phyloP scores from a whole-genome alignment of 805 yeast genomes.

The Teunomyces atbi region DNA sequence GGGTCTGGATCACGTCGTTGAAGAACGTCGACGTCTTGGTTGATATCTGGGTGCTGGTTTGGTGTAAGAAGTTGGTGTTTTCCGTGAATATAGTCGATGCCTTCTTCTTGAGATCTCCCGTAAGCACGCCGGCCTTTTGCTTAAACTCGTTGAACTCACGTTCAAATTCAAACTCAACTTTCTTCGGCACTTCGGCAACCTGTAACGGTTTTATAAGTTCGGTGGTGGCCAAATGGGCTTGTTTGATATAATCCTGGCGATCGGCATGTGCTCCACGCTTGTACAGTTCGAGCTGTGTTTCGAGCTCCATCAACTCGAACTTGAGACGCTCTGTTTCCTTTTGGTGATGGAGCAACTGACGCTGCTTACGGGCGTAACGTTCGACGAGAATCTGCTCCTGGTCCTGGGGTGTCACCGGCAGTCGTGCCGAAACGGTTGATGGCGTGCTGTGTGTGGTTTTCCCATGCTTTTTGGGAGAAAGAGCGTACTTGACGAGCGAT shows the following conservation, averaged over 20 bases:
- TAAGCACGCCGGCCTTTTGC: background rate
- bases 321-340: constrained; percentile 33
- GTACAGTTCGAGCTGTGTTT: constrained; percentile 18
- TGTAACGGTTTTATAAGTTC: too few relatives aligned
- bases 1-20: constrained; percentile 20
- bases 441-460: background rate
- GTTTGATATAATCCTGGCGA: constrained; percentile 8
- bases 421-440: background rate
- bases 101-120: constrained; percentile 5
- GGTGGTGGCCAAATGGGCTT: constrained; percentile 10
- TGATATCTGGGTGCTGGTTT: constrained; percentile 18
- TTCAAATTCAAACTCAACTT: background rate
- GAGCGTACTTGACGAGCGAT: constrained; percentile 50
- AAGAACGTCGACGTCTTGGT: constrained; percentile 26
- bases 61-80: constrained; percentile 2
- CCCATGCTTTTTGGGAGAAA: constrained; percentile 12
- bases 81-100: constrained; percentile 10
- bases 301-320: constrained; percentile 34
- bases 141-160: background rate
- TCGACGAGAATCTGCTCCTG: constrained; percentile 16
- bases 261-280: constrained; percentile 9
- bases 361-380: constrained; percentile 49
- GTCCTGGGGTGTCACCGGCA: background rate
- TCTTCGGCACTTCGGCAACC: background rate
- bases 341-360: constrained; percentile 49